Conservation (phyloP, 805 yeast species). For the Vanderwaltozyma verrucispora region DNA sequence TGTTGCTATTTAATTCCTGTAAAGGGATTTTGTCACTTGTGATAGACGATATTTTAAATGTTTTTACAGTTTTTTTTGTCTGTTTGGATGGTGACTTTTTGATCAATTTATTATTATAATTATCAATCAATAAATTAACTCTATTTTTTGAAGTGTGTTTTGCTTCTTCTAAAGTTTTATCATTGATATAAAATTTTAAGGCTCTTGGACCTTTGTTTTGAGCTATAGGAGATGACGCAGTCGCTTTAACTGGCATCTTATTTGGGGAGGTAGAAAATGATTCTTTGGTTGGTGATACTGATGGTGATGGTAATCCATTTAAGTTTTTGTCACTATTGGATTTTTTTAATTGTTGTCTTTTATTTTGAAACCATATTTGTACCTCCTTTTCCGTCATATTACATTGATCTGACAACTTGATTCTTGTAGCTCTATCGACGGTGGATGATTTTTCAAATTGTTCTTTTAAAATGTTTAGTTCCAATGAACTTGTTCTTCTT, state of each 20-base stretch:
- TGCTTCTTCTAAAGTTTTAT: conserved; percentile 22
- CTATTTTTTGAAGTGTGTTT: conserved; percentile 26
- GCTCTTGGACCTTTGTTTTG: conserved; percentile 13
- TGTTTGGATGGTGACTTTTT: conserved; percentile 3
- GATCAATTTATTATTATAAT: conserved; percentile 3
- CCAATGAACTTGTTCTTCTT: conserved; percentile 87
- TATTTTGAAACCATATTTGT: conserved; percentile 97
- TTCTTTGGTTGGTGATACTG: background rate
- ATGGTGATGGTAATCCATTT: background rate
- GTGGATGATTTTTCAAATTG: conserved; percentile 72
- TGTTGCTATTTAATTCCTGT: conserved; percentile 13
- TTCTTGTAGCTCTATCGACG: conserved; percentile 68
- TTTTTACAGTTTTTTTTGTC: conserved; percentile 2
- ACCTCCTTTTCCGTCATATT: conserved; percentile 95
- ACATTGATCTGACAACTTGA: conserved; percentile 67
- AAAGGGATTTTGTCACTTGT: conserved; percentile 11
- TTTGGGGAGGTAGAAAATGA: background rate
- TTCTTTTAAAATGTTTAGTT: conserved; percentile 65
- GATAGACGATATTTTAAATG: conserved; percentile 11
- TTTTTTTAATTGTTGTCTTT: conserved; percentile 71
- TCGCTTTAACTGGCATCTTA: background rate
- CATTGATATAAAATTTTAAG: conserved; percentile 24
- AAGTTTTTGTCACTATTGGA: conserved; percentile 16
- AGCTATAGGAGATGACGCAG: background rate
- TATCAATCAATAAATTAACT: conserved; percentile 25